These are phyloP conservation scores for Eimeria necatrix DNA, from an alignment of 169 alveolate genomes.

Conservation along the genomic window DNA sequence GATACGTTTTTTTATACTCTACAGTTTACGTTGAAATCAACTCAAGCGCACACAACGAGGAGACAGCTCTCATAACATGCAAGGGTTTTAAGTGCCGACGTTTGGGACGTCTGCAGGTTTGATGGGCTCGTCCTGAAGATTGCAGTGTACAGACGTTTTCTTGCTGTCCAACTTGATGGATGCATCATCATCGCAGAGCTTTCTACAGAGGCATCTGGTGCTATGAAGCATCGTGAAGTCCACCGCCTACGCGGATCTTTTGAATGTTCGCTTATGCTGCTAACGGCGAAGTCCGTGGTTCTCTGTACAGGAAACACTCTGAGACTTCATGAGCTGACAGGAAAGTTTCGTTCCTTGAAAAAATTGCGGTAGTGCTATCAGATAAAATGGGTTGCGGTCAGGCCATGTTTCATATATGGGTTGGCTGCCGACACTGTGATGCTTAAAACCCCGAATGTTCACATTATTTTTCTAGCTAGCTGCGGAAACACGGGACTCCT, in stretches of 20 bases:
- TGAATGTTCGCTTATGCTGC: conserved; percentile 92
- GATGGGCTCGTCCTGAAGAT: conserved; percentile 94
- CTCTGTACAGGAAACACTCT: conserved; percentile 90
- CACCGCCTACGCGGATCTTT: conserved; percentile 90
- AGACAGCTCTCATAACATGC: no score
- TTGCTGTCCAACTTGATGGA: conserved; percentile 94
- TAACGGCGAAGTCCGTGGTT: conserved; percentile 91
- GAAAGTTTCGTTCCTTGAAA: neutral
- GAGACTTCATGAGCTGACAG: conserved; percentile 86
- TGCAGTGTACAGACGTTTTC: conserved; percentile 94
- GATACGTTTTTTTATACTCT: no score
- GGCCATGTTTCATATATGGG: no score
- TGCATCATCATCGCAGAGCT: conserved; percentile 84
- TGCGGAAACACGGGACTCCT: neutral
- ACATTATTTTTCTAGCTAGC: no score
- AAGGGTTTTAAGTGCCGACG: no score
- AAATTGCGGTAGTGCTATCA: neutral
- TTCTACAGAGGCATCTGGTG: conserved; percentile 86
- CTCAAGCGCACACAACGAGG: neutral
- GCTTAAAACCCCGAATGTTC: neutral
- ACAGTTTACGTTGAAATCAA: neutral
- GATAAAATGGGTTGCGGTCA: neutral
- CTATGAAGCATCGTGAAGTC: conserved; percentile 90
- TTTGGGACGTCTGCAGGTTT: conserved; percentile 83
- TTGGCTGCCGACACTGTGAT: neutral